A percentile compares a stretch with the other conserved stretches of the same genome.
These are phyloP conservation scores for Penicillium mononematosum DNA, from an alignment of 495 filamentous ascomycete species.

Conservation along the genomic window DNA sequence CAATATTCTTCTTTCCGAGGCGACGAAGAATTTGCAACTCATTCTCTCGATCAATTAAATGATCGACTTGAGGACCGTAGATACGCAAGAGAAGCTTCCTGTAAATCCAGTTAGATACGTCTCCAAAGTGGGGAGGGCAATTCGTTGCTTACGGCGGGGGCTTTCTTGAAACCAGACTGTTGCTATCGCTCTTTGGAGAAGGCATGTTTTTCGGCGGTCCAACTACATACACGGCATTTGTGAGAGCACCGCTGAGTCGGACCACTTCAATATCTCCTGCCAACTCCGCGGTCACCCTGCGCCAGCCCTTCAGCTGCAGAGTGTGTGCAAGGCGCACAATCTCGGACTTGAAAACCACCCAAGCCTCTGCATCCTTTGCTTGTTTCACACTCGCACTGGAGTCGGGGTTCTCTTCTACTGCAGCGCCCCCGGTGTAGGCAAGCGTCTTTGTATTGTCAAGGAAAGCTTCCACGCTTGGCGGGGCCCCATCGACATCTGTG, in stretches of 20 bases:
- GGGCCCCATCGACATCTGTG: slow-evolving; percentile 64
- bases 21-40: slow-evolving; percentile 85
- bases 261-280: slow-evolving; percentile 72
- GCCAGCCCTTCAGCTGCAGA: slow-evolving; percentile 84
- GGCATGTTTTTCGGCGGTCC: slow-evolving; percentile 66
- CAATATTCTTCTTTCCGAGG: slow-evolving; percentile 87
- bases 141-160: slow-evolving; percentile 51
- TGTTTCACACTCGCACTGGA: slow-evolving; percentile 32
- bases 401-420: slow-evolving; percentile 44
- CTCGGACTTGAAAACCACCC: slow-evolving; percentile 82
- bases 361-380: slow-evolving; percentile 68
- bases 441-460: slow-evolving; percentile 89
- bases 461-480: slow-evolving; percentile 73
- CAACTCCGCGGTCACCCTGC: slow-evolving; percentile 70
- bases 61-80: slow-evolving; percentile 93
- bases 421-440: slow-evolving; percentile 64
- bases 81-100: slow-evolving; percentile 87
- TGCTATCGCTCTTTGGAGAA: slow-evolving; percentile 36
- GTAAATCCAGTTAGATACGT: slow-evolving; percentile 15
- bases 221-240: slow-evolving; percentile 94
- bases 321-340: slow-evolving; percentile 89
- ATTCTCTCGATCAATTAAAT: slow-evolving; percentile 89
- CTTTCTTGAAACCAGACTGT: slow-evolving; percentile 41
- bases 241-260: slow-evolving; percentile 88
- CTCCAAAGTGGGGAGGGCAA: background rate